These are phyloP conservation scores for Termitomyces sp. DNA, from an alignment of 768 basidiomycete genomes.

Conservation along the genomic window DNA sequence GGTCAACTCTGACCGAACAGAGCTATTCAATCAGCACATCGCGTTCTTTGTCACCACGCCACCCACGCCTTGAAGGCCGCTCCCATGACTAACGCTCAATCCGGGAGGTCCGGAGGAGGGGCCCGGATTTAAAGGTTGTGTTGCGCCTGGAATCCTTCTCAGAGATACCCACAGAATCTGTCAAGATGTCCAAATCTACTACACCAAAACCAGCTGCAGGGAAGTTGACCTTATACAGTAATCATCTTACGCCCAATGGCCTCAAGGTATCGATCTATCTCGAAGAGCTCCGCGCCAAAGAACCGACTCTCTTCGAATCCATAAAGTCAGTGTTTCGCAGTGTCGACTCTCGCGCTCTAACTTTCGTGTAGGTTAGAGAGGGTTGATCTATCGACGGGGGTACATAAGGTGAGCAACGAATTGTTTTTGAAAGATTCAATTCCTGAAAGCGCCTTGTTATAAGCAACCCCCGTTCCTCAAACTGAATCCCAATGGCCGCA, in stretches of 20 bases:
- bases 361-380: conserved; percentile 6
- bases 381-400: conserved; percentile 12
- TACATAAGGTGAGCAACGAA: conserved; percentile 12
- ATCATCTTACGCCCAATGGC: conserved; percentile 24
- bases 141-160: not conserved
- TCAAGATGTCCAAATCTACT: not conserved
- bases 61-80: not conserved
- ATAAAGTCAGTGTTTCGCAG: not conserved
- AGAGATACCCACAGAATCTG: not conserved
- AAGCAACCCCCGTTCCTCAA: conserved; percentile 71
- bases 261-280: conserved; percentile 23
- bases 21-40: not conserved
- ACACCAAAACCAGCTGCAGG: conserved; percentile 1
- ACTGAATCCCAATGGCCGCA: conserved; percentile 72
- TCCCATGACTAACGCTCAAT: not conserved
- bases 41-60: not conserved
- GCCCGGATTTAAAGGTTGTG: not conserved
- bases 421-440: not conserved
- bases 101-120: not conserved
- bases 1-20: not conserved
- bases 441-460: not conserved
- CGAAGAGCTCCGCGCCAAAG: conserved; percentile 15
- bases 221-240: conserved; percentile 19
- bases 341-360: not conserved
- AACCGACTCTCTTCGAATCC: conserved; percentile 12